A percentile compares a stretch with the other conserved stretches of the same genome.
These are phyloP conservation scores for Croton setiger DNA, from an alignment of 441 rosid genomes.

Conservation along the genomic window DNA sequence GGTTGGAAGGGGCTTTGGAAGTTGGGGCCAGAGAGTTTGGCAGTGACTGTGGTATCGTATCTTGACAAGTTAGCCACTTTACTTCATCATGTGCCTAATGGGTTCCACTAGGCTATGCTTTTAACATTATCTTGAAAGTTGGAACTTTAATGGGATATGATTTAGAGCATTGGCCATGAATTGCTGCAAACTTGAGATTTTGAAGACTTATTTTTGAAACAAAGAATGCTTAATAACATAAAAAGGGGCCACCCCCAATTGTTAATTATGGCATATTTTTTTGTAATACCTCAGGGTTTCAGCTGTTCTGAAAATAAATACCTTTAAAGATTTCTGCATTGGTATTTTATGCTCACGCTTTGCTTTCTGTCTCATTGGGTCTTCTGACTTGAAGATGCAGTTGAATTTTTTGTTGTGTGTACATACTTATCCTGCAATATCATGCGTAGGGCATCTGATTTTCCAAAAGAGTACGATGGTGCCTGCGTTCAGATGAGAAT, in stretches of 20 bases:
- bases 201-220: not conserved
- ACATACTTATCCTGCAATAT: slow-evolving; percentile 7
- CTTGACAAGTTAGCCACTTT: slow-evolving; percentile 7
- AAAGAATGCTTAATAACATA: not conserved
- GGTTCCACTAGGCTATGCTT: slow-evolving; percentile 8
- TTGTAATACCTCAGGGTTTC: not conserved
- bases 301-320: not conserved
- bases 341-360: not conserved
- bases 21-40: not conserved
- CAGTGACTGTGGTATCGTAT: not conserved
- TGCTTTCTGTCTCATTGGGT: not conserved
- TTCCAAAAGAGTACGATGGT: slow-evolving; percentile 54
- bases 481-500: slow-evolving; percentile 73
- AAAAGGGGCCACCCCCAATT: not conserved
- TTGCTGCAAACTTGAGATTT: not conserved
- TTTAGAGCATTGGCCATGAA: not conserved
- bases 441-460: slow-evolving; percentile 56
- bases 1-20: not conserved
- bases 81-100: slow-evolving; percentile 11
- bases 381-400: not conserved
- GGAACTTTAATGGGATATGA: too few relatives aligned
- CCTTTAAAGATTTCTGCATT: not conserved
- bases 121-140: not conserved
- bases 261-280: not conserved
- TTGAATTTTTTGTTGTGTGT: slow-evolving; percentile 8